Conservation (phyloP, 2,329 filamentous ascomycete genomes). For the Fusarium bactridioides region DNA sequence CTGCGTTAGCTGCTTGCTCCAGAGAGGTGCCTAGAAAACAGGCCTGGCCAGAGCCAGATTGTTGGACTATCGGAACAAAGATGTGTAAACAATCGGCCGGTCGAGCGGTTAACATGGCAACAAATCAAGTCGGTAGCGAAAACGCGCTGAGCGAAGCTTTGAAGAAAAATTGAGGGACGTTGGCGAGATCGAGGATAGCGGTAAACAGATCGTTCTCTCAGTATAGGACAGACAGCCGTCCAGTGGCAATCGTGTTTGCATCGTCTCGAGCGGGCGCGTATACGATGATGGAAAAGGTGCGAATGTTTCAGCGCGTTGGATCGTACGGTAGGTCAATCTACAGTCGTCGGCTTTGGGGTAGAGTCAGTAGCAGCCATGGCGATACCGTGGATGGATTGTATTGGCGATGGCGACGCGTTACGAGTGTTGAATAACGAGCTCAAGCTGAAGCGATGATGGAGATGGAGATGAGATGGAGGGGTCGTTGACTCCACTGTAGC, state of each 20-base stretch:
- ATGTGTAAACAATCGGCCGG: neutral
- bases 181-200: neutral
- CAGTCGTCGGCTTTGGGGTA: neutral
- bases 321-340: neutral
- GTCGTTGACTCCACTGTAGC: neutral
- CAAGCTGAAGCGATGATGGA: neutral
- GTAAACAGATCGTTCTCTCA: neutral
- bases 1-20: fast-evolving
- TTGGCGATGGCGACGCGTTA: neutral
- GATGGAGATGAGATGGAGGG: neutral
- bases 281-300: neutral
- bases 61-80: neutral
- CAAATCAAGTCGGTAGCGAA: neutral
- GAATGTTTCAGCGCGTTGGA: neutral
- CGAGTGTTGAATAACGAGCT: neutral
- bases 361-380: neutral
- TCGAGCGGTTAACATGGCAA: fast-evolving
- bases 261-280: neutral
- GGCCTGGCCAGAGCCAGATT: neutral
- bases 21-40: neutral
- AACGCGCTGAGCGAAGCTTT: neutral
- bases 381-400: neutral
- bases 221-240: neutral
- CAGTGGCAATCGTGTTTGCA: neutral
- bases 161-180: neutral